Percentiles rank a stretch among this genome's conserved stretches.
These are phyloP conservation scores for Pneumocystis canis DNA, from an alignment of 1,139 yeast genomes.

Conservation along the genomic window DNA sequence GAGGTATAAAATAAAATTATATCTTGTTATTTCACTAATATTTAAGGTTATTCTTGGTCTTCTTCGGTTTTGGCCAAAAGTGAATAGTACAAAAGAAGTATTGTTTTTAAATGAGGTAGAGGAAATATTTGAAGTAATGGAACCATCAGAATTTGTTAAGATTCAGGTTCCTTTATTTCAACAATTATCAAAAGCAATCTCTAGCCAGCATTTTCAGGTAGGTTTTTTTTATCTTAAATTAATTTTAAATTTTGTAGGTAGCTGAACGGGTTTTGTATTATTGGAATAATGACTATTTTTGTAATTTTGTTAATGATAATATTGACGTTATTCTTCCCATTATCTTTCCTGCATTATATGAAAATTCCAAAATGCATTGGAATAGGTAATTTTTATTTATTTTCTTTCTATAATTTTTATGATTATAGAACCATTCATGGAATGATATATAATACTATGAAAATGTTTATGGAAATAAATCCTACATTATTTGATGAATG, in stretches of 20 bases:
- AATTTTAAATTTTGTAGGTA: constrained; percentile 20
- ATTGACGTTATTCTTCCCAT: constrained; percentile 89
- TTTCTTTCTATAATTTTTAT: neutral
- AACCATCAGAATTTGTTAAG: constrained; percentile 79
- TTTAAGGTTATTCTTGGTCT: constrained; percentile 57
- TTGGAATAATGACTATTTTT: constrained; percentile 90
- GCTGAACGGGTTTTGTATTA: constrained; percentile 87
- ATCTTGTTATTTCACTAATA: neutral
- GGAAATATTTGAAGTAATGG: constrained; percentile 91
- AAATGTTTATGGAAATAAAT: constrained; percentile 85
- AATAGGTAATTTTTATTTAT: constrained; percentile 34
- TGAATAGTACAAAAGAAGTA: constrained; percentile 86
- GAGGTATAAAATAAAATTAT: constrained; percentile 33
- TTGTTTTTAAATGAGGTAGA: constrained; percentile 92
- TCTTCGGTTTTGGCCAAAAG: constrained; percentile 92
- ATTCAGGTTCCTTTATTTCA: constrained; percentile 89
- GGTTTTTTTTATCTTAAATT: neutral
- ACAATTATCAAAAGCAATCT: constrained; percentile 83
- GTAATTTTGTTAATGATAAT: constrained; percentile 72
- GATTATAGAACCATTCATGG: constrained; percentile 53
- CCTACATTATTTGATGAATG: constrained; percentile 87
- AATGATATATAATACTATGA: constrained; percentile 78
- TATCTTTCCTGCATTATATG: constrained; percentile 78
- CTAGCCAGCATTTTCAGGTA: constrained; percentile 89
- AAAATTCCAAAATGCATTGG: constrained; percentile 57